A percentile compares a stretch with the other conserved stretches of the same genome.
Conservation (phyloP, 257 asterid genomes). For the Lycium barbarum region DNA sequence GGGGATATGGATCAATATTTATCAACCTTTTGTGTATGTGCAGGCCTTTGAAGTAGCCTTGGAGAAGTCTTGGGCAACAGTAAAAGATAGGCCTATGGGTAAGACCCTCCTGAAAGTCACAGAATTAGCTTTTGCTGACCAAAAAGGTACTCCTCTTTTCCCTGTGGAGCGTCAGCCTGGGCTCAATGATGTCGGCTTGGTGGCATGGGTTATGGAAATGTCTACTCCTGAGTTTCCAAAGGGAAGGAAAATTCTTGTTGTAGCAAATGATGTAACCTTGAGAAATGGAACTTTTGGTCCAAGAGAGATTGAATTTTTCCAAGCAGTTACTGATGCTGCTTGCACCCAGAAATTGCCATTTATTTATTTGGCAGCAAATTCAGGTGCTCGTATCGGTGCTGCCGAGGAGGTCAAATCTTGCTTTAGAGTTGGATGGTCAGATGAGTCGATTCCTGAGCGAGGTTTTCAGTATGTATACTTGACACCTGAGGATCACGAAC, state of each 20-base stretch:
- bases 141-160: conserved; percentile 76
- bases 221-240: conserved; percentile 93
- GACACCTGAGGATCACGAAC: conserved; percentile 80
- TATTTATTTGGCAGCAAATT: conserved; percentile 93
- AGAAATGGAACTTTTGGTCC: conserved; percentile 98
- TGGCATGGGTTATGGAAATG: conserved; percentile 96
- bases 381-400: conserved; percentile 99
- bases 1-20: too few relatives aligned
- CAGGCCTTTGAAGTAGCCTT: conserved; percentile 95
- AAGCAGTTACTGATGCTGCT: conserved; percentile 87
- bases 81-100: conserved; percentile 57
- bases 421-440: conserved; percentile 98
- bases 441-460: conserved; percentile 83
- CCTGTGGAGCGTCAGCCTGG: conserved; percentile 74
- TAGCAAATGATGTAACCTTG: conserved; percentile 91
- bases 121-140: conserved; percentile 71
- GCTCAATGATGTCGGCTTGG: conserved; percentile 92
- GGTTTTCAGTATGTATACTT: conserved; percentile 93
- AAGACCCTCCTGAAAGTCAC: conserved; percentile 59
- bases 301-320: conserved; percentile 87
- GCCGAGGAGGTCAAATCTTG: conserved; percentile 99
- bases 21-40: background rate
- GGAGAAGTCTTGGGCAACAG: conserved; percentile 68
- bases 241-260: conserved; percentile 79
- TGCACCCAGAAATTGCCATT: conserved; percentile 83